Conservation (phyloP, 345 rosid species). For the Capsella bursapastoris region DNA sequence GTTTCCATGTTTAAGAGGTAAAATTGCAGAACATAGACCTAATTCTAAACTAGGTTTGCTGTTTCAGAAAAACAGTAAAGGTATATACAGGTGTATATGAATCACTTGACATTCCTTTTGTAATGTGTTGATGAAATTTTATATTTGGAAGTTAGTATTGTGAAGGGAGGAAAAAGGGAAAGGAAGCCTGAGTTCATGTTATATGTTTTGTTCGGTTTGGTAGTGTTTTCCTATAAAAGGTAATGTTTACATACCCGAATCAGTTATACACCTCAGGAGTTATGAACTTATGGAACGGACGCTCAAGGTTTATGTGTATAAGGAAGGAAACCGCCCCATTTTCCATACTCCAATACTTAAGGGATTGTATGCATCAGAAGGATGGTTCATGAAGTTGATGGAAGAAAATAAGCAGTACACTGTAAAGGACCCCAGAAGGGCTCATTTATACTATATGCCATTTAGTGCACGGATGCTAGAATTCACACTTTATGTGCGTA, state of each 20-base stretch:
- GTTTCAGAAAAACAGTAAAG: neutral
- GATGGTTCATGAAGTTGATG: slow-evolving; percentile 99
- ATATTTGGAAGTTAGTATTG: neutral
- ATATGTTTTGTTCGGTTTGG: slow-evolving; percentile 2
- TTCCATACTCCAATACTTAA: slow-evolving; percentile 89
- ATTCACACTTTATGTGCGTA: slow-evolving; percentile 78
- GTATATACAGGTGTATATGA: neutral
- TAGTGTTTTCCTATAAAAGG: slow-evolving; percentile 24
- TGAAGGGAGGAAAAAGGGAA: neutral
- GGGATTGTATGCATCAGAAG: slow-evolving; percentile 97
- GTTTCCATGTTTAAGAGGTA: slow-evolving; percentile 89
- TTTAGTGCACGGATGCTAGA: slow-evolving; percentile 94
- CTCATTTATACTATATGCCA: slow-evolving; percentile 94
- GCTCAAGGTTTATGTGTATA: slow-evolving; percentile 78
- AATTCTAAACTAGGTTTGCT: neutral
- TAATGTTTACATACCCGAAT: slow-evolving; percentile 34
- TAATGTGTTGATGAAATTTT: slow-evolving; percentile 10
- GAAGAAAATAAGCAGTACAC: slow-evolving; percentile 70
- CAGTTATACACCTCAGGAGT: slow-evolving; percentile 66
- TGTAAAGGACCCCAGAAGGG: slow-evolving; percentile 82
- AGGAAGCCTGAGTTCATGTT: neutral
- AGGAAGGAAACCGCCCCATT: slow-evolving; percentile 85
- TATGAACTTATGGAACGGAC: slow-evolving; percentile 87
- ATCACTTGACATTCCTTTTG: too few species aligned
- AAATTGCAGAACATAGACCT: neutral